Conservation (phyloP, 2,329 filamentous ascomycete species). For the Claviceps cyperi region DNA sequence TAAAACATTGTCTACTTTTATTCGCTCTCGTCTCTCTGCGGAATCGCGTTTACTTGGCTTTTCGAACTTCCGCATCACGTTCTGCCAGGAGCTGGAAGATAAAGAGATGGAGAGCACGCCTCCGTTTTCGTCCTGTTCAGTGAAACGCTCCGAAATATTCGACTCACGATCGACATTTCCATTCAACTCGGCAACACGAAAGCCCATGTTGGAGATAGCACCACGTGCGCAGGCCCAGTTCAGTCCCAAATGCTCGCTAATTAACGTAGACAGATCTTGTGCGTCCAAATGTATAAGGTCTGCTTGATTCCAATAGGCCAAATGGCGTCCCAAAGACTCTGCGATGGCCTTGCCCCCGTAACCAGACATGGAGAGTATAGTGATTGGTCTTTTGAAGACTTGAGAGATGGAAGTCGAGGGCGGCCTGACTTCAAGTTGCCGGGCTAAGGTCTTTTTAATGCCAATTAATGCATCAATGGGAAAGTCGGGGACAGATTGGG, state of each 20-base stretch:
- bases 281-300: slow-evolving; percentile 56
- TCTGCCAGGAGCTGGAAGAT: slow-evolving; percentile 20
- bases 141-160: slow-evolving; percentile 17
- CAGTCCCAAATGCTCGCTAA: slow-evolving; percentile 56
- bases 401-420: slow-evolving; percentile 18
- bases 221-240: slow-evolving; percentile 34
- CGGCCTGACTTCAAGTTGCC: slow-evolving; percentile 16
- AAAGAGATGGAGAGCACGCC: slow-evolving; percentile 17
- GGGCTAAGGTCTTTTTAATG: slow-evolving; percentile 14
- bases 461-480: slow-evolving; percentile 19
- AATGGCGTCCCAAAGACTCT: slow-evolving; percentile 42
- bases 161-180: slow-evolving; percentile 36
- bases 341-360: slow-evolving; percentile 24
- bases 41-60: slow-evolving; percentile 22
- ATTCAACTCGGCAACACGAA: slow-evolving; percentile 38
- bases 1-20: slow-evolving; percentile 44
- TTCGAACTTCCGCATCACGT: slow-evolving; percentile 27
- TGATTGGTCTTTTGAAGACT: slow-evolving; percentile 23
- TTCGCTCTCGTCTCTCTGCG: slow-evolving; percentile 40
- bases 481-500: slow-evolving; percentile 22
- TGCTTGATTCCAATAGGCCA: slow-evolving; percentile 46
- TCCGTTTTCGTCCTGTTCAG: slow-evolving; percentile 21
- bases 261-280: slow-evolving; percentile 53
- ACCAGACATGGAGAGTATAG: slow-evolving; percentile 22
- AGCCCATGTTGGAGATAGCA: slow-evolving; percentile 39